Base-by-base conservation (phyloP, 2,329 filamentous ascomycete species). In the Monosporascus cannonballus region DNA sequence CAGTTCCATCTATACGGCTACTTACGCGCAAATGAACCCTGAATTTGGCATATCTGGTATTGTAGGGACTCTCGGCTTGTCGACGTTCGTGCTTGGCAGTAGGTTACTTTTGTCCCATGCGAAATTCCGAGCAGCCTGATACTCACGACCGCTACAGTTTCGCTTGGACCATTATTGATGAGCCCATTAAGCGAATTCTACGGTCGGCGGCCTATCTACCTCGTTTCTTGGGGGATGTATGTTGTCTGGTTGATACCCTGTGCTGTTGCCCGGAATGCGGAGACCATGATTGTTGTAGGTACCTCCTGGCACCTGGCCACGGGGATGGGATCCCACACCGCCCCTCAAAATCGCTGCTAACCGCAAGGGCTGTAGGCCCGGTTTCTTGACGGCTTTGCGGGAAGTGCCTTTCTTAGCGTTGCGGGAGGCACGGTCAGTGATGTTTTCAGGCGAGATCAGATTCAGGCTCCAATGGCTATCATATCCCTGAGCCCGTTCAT, bases 361-460 rank as follows among this genome's bases (percentile, higher is more conserved):
- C 41, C 17, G 3, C 6, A 36, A 25, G 7, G 15, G 30, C 14
- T 6, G 11, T 18, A 67, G 64, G 78, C 79, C 17, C 83, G 92
- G 6, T 96, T 96, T 67, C 78, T 96, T 48, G 80, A 86, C 62
- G 89, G 89, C 3, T 73, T 92, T 36, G 77, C 86, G 1, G 88
- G 88, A 3, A 84, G 80, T 56, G 81, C 84, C 2, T 87, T 87
- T 58, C 67, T 88, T 54, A 81, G 80, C 53, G 90, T 96, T 2
- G 87, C 90, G 0, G 91, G 90, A 41, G 90, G 90, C 14, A 96
- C 89, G 0, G 89, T 96, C 17, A 88, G 90, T 36, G 91, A 96
- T 64, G 71, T 93, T 58, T 94, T 93, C 64, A 73, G 75, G 11
- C 77, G 79, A 47, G 73, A 85, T 53, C 78, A 89, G 58, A 80